These are phyloP conservation scores for bread wheat (Triticum aestivum) DNA, from an alignment of 176 grass and related monocot genomes.

Conservation along the genomic window IWGSC_CS_RefSeq_v2.1 NC_057802.1:462753086-462753585, in stretches of 20 bases:
- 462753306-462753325: not conserved
- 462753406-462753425: too few species aligned
- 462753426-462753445: not conserved
- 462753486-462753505: not conserved
- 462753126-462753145: constrained; percentile 22
- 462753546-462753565: not conserved
- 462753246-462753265: not conserved
- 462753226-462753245: not conserved
- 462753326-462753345: not conserved
- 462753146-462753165: constrained; percentile 42
- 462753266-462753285: too few species aligned
- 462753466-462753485: not conserved
- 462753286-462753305: too few species aligned
- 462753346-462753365: not conserved
- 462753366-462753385: not conserved
- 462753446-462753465: not conserved
- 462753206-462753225: not conserved
- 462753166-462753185: constrained; percentile 2
- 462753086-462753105: too few species aligned
- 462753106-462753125: constrained; percentile 12
- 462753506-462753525: not conserved
- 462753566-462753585: constrained; percentile 29
- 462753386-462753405: not conserved
- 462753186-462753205: not conserved
- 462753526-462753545: not conserved